phyloP scores from a whole-genome alignment of 1,139 yeast species.

The Saccharomyces hybrid region DNA sequence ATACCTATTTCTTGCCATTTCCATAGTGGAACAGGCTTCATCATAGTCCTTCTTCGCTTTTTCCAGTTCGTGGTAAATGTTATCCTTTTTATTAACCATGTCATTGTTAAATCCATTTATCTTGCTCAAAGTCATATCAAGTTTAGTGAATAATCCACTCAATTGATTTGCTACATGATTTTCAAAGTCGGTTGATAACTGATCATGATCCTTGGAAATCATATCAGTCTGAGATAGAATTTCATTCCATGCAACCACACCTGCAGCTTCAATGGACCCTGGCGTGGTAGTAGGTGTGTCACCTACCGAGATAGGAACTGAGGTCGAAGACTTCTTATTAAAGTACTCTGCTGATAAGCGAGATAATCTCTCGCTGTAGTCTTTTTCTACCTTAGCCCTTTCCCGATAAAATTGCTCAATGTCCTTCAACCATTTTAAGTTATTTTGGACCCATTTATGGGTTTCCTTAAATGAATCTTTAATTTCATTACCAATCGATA shows the following conservation, averaged over 20 bases:
- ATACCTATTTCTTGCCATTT: constrained; percentile 68
- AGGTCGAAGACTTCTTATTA: constrained; percentile 63
- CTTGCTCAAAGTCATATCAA: constrained; percentile 47
- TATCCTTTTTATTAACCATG: constrained; percentile 49
- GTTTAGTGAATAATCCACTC: constrained; percentile 44
- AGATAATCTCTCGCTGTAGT: constrained; percentile 63
- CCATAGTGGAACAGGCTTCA: constrained; percentile 71
- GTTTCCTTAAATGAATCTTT: constrained; percentile 75
- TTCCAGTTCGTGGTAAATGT: constrained; percentile 55
- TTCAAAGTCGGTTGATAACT: constrained; percentile 55
- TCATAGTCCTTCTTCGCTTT: constrained; percentile 74
- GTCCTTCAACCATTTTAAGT: constrained; percentile 68
- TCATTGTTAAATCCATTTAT: constrained; percentile 55
- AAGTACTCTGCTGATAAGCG: constrained; percentile 62
- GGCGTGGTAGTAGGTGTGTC: constrained; percentile 88
- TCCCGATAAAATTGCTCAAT: constrained; percentile 78
- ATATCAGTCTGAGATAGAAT: constrained; percentile 78
- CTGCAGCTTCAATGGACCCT: constrained; percentile 86
- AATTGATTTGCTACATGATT: constrained; percentile 59
- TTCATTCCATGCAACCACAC: constrained; percentile 92
- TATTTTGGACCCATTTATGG: constrained; percentile 67
- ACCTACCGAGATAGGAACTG: constrained; percentile 76
- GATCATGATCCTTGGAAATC: constrained; percentile 59
- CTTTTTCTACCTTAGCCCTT: constrained; percentile 72
- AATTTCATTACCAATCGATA: constrained; percentile 57